phyloP scores from a whole-genome alignment of 2,329 filamentous ascomycete species.

The Rhynchosporium agropyri region DNA sequence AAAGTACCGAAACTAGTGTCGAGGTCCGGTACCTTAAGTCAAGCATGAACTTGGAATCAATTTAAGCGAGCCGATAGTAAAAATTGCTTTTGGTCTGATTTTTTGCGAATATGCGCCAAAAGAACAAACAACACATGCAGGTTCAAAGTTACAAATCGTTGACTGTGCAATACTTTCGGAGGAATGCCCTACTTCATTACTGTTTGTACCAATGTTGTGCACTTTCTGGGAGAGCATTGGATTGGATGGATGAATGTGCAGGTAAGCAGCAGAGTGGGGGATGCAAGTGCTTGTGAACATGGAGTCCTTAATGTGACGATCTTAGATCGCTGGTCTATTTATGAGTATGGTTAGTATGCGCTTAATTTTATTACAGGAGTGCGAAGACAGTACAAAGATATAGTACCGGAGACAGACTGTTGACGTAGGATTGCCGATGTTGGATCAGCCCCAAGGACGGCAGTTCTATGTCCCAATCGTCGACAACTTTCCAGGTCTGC shows the following conservation, averaged over 20 bases:
- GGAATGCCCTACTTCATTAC: no score
- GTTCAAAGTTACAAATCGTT: no score
- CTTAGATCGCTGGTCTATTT: not conserved
- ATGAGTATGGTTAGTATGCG: not conserved
- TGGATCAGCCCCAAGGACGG: not conserved
- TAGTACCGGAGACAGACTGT: not conserved
- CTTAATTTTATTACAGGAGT: not conserved
- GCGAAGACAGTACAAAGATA: not conserved
- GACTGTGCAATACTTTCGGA: no score
- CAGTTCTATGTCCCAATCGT: not conserved
- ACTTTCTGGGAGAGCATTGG: not conserved
- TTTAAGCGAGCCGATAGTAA: no score
- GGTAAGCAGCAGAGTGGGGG: not conserved
- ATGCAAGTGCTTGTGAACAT: not conserved
- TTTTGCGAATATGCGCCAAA: no score
- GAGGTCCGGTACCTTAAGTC: no score
- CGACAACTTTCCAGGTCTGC: not conserved
- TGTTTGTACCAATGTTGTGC: not conserved
- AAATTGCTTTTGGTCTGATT: no score
- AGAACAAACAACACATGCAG: no score
- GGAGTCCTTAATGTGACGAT: not conserved
- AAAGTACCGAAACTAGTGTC: no score
- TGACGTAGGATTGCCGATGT: not conserved
- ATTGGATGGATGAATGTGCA: not conserved
- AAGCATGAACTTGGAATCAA: no score